Base-by-base conservation (phyloP, 2,329 filamentous ascomycete species). In the Pseudocercospora ulei region DNA sequence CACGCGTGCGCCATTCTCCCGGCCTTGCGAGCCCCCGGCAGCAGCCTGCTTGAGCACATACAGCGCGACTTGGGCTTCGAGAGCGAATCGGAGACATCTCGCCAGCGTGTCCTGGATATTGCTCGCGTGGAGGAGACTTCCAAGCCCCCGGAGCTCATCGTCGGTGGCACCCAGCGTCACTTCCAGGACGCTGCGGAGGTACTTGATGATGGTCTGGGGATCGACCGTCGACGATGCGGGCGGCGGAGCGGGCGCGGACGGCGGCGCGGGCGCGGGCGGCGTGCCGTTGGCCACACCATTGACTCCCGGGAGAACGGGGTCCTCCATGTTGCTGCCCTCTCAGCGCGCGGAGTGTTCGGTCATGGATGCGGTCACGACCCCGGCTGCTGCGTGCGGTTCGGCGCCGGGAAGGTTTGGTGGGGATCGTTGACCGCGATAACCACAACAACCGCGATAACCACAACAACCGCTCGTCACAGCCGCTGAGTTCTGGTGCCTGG, bases 41-140 rank as follows among this genome's bases (percentile, higher is more conserved):
- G 39, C 31, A 65, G 49, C 79, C 41, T 88, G 84, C 65, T 95
- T 94, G 60, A 90, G 82, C 48, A 95, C 80, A 64, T 96, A 96
- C 48, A 98, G 69, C 39, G 82, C 85, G 47, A 80, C 78, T 65
- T 94, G 85, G 42, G 81, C 72, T 64, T 98, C 92, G 46, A 78
- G 77, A 42, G 86, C 86, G 64, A 96, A 96, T 55, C 87, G 80
- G 51, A 78, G 77, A 63, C 88, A 95, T 66, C 85, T 76, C 59
- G 86, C 78, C 40, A 93, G 66, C 4, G 90, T 95, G 54, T 96
- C 88, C 38, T 71, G 66, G 51, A 84, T 74, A 51, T 72, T 75
- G 41, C 70, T 64, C 55, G 78, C 71, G 42, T 86, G 85, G 46
- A 98, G 71, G 63, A 98, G 69, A 66, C 84, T 95, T 47, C 83